Conservation (phyloP, 371 early-diverging fungal species). For the Zopfochytrium polystomum region DNA sequence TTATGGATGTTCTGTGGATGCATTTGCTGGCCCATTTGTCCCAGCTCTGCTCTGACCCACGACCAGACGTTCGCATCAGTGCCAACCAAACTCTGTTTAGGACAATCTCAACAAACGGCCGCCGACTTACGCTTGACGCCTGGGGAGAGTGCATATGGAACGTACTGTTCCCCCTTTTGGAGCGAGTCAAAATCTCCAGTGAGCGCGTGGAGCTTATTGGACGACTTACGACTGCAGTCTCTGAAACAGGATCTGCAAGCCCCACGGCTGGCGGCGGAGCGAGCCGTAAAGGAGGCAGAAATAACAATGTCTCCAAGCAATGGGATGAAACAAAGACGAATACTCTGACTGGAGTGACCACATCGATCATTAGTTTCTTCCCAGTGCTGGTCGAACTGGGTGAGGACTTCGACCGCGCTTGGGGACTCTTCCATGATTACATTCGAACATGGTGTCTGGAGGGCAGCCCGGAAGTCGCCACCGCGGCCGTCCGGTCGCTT, state of each 20-base stretch:
- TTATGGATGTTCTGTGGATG: constrained; percentile 79
- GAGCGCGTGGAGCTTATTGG: constrained; percentile 28
- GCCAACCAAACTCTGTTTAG: constrained; percentile 93
- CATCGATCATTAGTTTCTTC: constrained; percentile 68
- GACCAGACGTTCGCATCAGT: constrained; percentile 92
- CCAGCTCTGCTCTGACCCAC: constrained; percentile 75
- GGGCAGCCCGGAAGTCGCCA: constrained; percentile 72
- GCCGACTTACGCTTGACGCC: constrained; percentile 58
- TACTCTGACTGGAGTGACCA: constrained; percentile 72
- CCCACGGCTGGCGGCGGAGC: not conserved
- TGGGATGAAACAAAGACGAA: constrained; percentile 96
- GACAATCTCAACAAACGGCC: constrained; percentile 83
- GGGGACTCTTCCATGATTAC: constrained; percentile 68
- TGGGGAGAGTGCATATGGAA: constrained; percentile 89
- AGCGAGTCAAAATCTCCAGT: constrained; percentile 59
- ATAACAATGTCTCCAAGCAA: constrained; percentile 73
- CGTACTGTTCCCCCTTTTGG: constrained; percentile 85
- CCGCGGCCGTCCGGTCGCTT: constrained; percentile 70
- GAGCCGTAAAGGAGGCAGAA: not conserved
- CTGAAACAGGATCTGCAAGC: not conserved
- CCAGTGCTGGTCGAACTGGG: constrained; percentile 52
- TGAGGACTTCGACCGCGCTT: constrained; percentile 60
- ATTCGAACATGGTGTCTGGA: constrained; percentile 68
- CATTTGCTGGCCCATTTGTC: constrained; percentile 76
- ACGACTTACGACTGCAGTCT: not conserved